Percentiles rank a stretch among this genome's conserved stretches.
Conservation (phyloP, 2,329 filamentous ascomycete genomes). For the Rugonectria rugulosa region DNA sequence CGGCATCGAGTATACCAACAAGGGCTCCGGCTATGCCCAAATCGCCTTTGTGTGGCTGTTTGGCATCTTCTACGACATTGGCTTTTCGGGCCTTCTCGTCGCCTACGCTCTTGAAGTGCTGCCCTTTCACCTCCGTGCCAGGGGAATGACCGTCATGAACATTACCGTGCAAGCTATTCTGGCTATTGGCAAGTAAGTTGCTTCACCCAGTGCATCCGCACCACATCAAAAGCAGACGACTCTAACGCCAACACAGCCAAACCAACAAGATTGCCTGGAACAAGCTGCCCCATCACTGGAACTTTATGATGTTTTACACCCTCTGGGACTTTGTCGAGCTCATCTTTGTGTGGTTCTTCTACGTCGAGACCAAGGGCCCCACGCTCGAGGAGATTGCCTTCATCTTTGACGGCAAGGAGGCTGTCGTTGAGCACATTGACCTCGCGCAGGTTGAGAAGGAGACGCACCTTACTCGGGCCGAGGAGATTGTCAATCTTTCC, state of each 20-base stretch:
- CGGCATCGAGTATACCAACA: conserved; percentile 47
- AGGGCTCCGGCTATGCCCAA: conserved; percentile 58
- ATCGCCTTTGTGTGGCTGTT: conserved; percentile 68
- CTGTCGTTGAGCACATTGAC: conserved; percentile 60
- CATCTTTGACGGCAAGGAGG: conserved; percentile 73
- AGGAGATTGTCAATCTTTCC: conserved; percentile 29
- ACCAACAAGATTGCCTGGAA: conserved; percentile 71
- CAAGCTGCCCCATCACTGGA: conserved; percentile 65
- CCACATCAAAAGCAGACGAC: neutral
- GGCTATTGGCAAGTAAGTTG: conserved; percentile 65
- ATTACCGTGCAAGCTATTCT: conserved; percentile 68
- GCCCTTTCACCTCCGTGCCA: conserved; percentile 64
- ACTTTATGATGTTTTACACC: conserved; percentile 72
- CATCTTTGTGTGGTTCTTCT: conserved; percentile 70
- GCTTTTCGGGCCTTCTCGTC: conserved; percentile 64
- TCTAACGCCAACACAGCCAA: conserved; percentile 50
- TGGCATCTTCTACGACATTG: conserved; percentile 66
- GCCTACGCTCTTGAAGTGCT: conserved; percentile 67
- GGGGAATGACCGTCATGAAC: conserved; percentile 71
- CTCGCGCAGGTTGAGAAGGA: conserved; percentile 65
- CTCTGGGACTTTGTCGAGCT: conserved; percentile 68
- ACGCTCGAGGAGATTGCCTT: conserved; percentile 69
- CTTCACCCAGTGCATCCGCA: neutral
- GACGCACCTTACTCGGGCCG: conserved; percentile 38
- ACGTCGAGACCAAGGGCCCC: conserved; percentile 74